Evolutionary conservation across 805 yeast genomes (phyloP).

Genomic region (Nakazawaea molendinolei): DNA sequence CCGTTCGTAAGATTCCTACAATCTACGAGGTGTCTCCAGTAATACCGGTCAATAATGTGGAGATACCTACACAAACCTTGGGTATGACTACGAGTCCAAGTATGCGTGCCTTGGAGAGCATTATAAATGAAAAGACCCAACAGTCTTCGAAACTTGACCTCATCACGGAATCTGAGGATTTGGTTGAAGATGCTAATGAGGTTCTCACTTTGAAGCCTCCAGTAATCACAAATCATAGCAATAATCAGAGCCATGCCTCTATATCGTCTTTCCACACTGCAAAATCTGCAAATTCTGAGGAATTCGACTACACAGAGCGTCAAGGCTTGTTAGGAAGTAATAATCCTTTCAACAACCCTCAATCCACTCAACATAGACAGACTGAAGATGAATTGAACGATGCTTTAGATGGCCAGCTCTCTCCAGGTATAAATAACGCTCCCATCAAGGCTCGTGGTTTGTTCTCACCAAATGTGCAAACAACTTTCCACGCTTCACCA

Average conservation of each 20-base stretch:
- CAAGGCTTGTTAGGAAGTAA: conserved; percentile 1
- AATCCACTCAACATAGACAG: too few relatives aligned
- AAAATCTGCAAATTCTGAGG: conserved; percentile 17
- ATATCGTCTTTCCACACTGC: conserved; percentile 26
- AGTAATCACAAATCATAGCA: too few relatives aligned
- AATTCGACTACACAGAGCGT: background rate
- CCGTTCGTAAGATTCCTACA: background rate
- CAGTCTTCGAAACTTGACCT: conserved; percentile 13
- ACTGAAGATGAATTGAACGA: background rate
- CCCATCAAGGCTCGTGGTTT: conserved; percentile 5
- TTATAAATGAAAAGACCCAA: conserved; percentile 23
- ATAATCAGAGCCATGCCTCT: conserved; percentile 14
- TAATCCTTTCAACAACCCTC: background rate
- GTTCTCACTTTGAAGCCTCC: too few relatives aligned
- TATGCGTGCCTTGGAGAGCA: conserved; percentile 26
- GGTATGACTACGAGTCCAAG: conserved; percentile 31
- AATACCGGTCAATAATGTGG: conserved; percentile 11
- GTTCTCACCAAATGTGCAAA: background rate
- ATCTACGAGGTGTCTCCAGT: conserved; percentile 2
- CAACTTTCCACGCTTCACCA: too few relatives aligned
- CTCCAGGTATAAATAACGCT: conserved; percentile 4
- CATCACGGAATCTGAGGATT: conserved; percentile 16
- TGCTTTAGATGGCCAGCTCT: background rate
- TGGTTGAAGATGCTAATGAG: conserved; percentile 12
- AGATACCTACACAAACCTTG: conserved; percentile 24